phyloP scores from a whole-genome alignment of 345 rosid genomes.

The Eucalyptus sideroxylon region DNA sequence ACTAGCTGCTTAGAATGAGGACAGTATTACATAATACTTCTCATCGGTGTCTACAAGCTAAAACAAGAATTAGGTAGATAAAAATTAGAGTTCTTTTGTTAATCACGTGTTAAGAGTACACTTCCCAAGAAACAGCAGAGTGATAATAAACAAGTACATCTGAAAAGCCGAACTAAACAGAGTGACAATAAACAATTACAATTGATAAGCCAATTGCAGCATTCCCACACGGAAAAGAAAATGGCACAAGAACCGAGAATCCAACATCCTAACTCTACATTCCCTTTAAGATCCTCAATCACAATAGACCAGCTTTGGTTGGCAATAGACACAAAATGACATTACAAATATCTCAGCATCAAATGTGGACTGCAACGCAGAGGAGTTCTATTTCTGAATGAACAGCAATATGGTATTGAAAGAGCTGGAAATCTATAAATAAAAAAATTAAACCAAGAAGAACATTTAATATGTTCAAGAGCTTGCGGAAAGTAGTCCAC shows the following conservation, averaged over 20 bases:
- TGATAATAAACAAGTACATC: not conserved
- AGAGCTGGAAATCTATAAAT: not conserved
- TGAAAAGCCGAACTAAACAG: not conserved
- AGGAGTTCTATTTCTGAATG: not conserved
- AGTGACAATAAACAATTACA: not conserved
- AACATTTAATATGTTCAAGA: not conserved
- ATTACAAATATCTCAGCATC: not conserved
- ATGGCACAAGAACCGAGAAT: not conserved
- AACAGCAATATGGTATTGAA: not conserved
- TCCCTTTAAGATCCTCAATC: not conserved
- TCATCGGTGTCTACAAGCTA: not conserved
- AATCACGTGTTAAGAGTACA: not conserved
- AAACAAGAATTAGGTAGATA: not conserved
- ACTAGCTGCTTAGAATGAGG: not conserved
- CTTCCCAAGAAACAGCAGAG: not conserved
- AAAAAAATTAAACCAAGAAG: not conserved
- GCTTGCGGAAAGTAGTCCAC: not conserved
- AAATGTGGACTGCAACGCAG: not conserved
- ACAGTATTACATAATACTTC: not conserved
- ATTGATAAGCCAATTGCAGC: not conserved
- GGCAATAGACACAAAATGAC: not conserved
- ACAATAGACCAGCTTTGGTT: not conserved
- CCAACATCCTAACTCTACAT: not conserved
- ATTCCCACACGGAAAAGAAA: not conserved
- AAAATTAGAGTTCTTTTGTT: not conserved